Evolutionary conservation across 345 rosid genomes (phyloP), one percentile per base, ranked within the genome.

Genomic region (Nephelium lappaceum): DNA sequence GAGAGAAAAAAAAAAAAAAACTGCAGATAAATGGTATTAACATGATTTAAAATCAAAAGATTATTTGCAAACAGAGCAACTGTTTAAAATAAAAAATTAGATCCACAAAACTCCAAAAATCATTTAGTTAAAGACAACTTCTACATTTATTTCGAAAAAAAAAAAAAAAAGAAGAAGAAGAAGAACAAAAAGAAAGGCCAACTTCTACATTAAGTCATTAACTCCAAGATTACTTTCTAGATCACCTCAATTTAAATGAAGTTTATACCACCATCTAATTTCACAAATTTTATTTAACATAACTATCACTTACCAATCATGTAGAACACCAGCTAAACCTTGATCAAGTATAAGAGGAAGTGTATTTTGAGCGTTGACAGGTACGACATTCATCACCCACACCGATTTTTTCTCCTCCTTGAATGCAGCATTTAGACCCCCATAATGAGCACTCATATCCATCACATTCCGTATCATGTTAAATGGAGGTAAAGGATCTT

Each of bases 301-400:
- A 36, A 55, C 41, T 43, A 45, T 58, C 65, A 86, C 91, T 83
- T 84, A 96, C 99, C 99, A 96, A 80, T 96, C 94, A 76, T 96
- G 99, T 71, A 91, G 57, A 85, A 92, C 98, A 86, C 98, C 99
- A 19, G 94, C 88, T 78, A 89, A 92, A 49, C 99, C 99, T 75
- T 81, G 94, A 77, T 94, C 95, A 78, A 94, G 89, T 80, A 96
- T 91, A 77, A 96, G 86, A 71, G 99, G 93, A 85, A 96, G 97
- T 16, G 95, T 92, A 69, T 91, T 87, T 67, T 65, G 93, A 45
- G 90, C 86, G 76, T 86, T 86, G 74, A 92, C 87, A 24, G 99
- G 99, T 39, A 96, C 95, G 58, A 94, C 98, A 77, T 94, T 96
- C 99, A 96, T 96, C 68, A 93, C 91, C 99, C 99, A 96, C 38